Base-by-base conservation (phyloP, 345 rosid genomes). In the Linum tenue region DNA sequence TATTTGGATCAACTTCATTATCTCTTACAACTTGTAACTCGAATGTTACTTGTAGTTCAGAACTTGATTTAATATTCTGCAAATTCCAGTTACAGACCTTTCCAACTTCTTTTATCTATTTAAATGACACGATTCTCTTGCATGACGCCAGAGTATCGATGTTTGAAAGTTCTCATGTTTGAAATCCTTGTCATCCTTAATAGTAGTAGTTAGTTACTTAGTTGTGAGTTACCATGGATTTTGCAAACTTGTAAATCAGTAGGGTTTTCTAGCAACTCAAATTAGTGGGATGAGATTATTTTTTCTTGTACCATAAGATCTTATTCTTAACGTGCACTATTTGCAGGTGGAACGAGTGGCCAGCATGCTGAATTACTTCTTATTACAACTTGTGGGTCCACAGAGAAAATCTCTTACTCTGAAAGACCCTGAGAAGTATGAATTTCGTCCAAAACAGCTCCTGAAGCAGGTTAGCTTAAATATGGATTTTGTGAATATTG, bases 321-420 rank as follows among this genome's bases (percentile, higher is more conserved):
- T 10, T 71, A 57, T 35, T 48, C 39, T 38, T 17, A 15, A 31
- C 4, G 61, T 66, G 35, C 35, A 15, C 1, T 12, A 48, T 86
- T 62, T 56, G 31, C 80, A 94, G 99, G 90, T 90, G 67, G 99
- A 94, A 64, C 85, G 99, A 78, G 97, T 94, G 69, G 97, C 99
- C 37, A 88, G 75, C 78, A 94, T 94, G 99, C 91, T 94, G 75
- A 94, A 94, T 70, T 94, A 90, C 82, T 94, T 94, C 70, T 71
- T 94, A 69, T 80, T 94, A 74, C 99, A 94, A 77, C 96, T 94
- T 55, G 99, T 91, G 63, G 97, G 97, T 58, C 99, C 99, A 60
- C 97, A 94, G 62, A 85, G 97, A 65, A 94, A 84, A 76, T 94
- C 99, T 42, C 83, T 94, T 3, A 83, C 72, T 76, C 82, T 94